Base-by-base conservation (phyloP, 805 yeast species). In the Yarrowia sp. region DNA sequence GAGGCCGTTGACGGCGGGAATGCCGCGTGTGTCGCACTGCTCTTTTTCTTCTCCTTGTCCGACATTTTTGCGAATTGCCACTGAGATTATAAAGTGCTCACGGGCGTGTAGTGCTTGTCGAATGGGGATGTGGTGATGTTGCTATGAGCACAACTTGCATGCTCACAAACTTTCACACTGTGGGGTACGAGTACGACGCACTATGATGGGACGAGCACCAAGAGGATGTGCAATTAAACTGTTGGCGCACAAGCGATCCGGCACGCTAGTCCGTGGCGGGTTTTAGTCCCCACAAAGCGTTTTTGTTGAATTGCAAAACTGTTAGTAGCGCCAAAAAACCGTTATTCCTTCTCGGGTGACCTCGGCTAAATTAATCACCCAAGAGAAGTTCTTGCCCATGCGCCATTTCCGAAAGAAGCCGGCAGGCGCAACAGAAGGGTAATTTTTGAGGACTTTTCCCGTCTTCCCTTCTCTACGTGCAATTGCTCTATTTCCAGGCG, bases 1-100 rank as follows among this genome's bases (percentile, higher is more conserved):
- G 71, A 68, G 40, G 76, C 71, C 36, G 75, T 75, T 0, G 78
- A 71, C 9, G 80, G 79, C 16, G 78, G 77, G 70, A 79, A 79
- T 15, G 78, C 72, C 14, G 81, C 81, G 68, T 75, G 74, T 8
- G 79, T 78, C 40, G 77, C 74, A 68, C 72, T 22, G 36, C 46
- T 36, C 46, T 48, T 49, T 49, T 63, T 59, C 40, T 56, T 56
- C 16, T 59, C 65, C 42, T 59, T 59, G 26, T 59, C 65, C 65
- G 65, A 59, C 65, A 59, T 59, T 43, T 32, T 43, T 32, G 15
- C 14, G 14, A 36, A 22, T 19, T 22, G 46, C 32, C 48, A 41
- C 41, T 42, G 64, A 32, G 64, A 40, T 41, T 15, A 12, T 26
- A 12, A 26, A 5, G 15, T 14, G 35, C 10, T 55, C 48, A 41